These are phyloP conservation scores for Candida chilensis DNA, from an alignment of 805 yeast genomes.

Conservation along the genomic window DNA sequence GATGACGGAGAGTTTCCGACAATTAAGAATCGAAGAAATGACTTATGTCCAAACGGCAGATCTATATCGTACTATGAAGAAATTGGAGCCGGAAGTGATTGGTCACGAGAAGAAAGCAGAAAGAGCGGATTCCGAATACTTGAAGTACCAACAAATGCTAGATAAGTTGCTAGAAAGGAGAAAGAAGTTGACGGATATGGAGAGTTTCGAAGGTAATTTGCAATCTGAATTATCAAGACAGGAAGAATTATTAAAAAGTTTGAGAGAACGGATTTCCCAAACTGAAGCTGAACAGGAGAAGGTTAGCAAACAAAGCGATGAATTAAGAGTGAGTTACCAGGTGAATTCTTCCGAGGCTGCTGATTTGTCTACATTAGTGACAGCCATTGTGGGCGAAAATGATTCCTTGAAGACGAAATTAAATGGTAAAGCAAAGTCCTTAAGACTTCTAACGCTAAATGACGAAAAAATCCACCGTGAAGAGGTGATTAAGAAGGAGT, in stretches of 20 bases:
- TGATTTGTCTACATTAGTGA: neutral
- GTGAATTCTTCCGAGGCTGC: neutral
- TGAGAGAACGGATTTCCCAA: too few species aligned
- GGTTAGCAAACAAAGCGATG: neutral
- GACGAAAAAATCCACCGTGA: neutral
- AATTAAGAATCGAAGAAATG: constrained; percentile 24
- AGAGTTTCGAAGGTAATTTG: too few species aligned
- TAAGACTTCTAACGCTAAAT: neutral
- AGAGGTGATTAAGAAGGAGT: neutral
- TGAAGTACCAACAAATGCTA: too few species aligned
- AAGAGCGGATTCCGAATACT: constrained; percentile 17
- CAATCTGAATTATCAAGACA: too few species aligned
- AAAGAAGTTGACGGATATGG: too few species aligned
- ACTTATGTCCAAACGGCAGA: constrained; percentile 27
- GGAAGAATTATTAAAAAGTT: too few species aligned
- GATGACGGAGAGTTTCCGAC: constrained; percentile 29
- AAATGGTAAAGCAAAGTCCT: constrained; percentile 1
- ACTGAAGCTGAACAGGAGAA: neutral
- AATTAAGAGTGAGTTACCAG: neutral
- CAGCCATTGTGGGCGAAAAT: neutral
- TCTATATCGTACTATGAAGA: constrained; percentile 24
- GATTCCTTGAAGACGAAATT: neutral
- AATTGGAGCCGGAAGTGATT: constrained; percentile 16
- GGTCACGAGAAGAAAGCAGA: constrained; percentile 16
- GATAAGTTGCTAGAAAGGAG: too few species aligned